A percentile compares a stretch with the other conserved stretches of the same genome.
Evolutionary conservation across 495 filamentous ascomycete genomes (phyloP).

Genomic region (Bacidia rubella): DNA sequence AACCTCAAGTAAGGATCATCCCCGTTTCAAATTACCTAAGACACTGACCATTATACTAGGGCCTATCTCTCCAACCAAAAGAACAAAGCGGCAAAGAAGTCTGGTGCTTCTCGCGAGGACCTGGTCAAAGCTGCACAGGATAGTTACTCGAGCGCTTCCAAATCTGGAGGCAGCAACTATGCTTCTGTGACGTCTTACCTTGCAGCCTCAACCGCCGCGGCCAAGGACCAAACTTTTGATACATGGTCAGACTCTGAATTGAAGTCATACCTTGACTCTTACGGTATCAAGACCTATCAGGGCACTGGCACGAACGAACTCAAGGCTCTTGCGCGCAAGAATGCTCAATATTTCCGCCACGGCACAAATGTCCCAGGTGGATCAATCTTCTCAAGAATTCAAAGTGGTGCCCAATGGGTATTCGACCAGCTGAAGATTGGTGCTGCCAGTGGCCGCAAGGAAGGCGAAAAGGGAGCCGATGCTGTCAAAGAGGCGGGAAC

Average conservation of each 20-base stretch:
- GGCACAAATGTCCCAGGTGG: constrained; percentile 53
- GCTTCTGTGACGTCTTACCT: constrained; percentile 66
- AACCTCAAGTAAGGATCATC: constrained; percentile 46
- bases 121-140: constrained; percentile 58
- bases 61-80: constrained; percentile 57
- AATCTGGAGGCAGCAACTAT: constrained; percentile 50
- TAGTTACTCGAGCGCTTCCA: constrained; percentile 56
- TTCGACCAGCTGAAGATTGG: constrained; percentile 46
- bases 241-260: constrained; percentile 72
- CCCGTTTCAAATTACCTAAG: not conserved
- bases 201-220: constrained; percentile 49
- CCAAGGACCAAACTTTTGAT: constrained; percentile 60
- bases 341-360: constrained; percentile 64
- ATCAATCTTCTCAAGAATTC: constrained; percentile 51
- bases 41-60: constrained; percentile 27
- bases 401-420: constrained; percentile 47
- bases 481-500: constrained; percentile 21
- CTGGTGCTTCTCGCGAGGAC: constrained; percentile 56
- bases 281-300: constrained; percentile 61
- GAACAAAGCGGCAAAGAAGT: constrained; percentile 48
- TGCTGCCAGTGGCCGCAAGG: constrained; percentile 48
- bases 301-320: constrained; percentile 53
- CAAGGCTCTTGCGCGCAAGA: constrained; percentile 52
- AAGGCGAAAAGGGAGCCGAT: constrained; percentile 39
- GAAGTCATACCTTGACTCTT: constrained; percentile 69